Evolutionary conservation across 176 grass and related monocot genomes (phyloP).

Genomic region (Echinochloa phyllopogon): DNA sequence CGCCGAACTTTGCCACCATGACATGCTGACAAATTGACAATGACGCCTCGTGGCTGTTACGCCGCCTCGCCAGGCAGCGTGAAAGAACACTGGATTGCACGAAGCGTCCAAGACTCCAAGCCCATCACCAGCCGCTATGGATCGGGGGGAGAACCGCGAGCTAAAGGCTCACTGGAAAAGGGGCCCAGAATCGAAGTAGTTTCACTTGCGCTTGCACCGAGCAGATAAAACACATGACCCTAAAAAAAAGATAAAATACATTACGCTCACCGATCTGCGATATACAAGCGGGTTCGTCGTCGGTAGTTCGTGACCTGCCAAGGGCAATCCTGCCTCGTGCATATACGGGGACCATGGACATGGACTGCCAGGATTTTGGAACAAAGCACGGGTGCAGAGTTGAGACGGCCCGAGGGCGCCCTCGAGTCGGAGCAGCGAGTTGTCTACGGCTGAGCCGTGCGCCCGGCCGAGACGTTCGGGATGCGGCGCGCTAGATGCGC

Average conservation of each 20-base stretch:
- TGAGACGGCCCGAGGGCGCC: not conserved
- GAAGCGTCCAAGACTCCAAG: not conserved
- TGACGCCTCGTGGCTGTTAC: not conserved
- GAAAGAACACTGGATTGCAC: not conserved
- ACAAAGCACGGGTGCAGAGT: not conserved
- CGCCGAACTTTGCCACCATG: slow-evolving; percentile 14
- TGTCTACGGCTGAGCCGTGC: not conserved
- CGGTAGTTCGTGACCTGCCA: not conserved
- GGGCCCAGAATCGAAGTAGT: not conserved
- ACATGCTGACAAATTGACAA: not conserved
- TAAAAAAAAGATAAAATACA: too few species aligned
- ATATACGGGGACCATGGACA: not conserved
- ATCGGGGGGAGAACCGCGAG: not conserved
- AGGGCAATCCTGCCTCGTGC: not conserved
- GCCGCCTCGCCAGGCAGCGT: not conserved
- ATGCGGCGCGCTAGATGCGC: not conserved
- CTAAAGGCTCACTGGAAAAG: too few species aligned
- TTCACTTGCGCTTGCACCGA: not conserved
- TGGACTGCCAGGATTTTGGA: too few species aligned
- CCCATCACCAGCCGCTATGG: not conserved
- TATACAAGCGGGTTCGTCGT: not conserved
- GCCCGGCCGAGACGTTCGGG: not conserved
- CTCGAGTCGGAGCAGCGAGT: not conserved
- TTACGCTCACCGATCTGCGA: not conserved
- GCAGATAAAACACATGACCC: not conserved